These are phyloP conservation scores for Fusarium lateritium DNA, from an alignment of 2,329 filamentous ascomycete species.

Conservation along the genomic window DNA sequence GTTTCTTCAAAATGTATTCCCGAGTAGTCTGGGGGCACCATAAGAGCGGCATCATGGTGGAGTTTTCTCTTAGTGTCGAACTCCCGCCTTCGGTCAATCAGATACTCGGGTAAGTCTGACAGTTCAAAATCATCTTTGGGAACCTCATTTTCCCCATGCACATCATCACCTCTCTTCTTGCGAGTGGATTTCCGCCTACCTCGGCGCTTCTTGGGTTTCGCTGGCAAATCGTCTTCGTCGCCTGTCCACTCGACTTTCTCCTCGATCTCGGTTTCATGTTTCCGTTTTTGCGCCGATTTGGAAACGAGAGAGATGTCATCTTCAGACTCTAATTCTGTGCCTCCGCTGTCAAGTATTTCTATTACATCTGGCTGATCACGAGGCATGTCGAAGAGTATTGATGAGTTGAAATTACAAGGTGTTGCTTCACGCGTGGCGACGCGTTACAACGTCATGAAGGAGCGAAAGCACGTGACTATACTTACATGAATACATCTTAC, in stretches of 20 bases:
- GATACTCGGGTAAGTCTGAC: constrained; percentile 71
- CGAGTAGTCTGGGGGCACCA: constrained; percentile 82
- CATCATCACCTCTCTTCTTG: constrained; percentile 47
- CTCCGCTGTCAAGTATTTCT: constrained; percentile 49
- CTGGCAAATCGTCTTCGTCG: constrained; percentile 73
- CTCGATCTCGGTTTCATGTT: constrained; percentile 54
- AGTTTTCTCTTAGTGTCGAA: constrained; percentile 75
- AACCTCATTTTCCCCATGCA: constrained; percentile 52
- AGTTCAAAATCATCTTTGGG: constrained; percentile 62
- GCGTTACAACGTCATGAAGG: constrained; percentile 17
- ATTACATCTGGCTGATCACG: constrained; percentile 37
- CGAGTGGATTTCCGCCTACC: constrained; percentile 50
- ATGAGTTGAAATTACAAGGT: constrained; percentile 8
- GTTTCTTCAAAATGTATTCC: constrained; percentile 78
- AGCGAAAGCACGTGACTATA: constrained; percentile 47
- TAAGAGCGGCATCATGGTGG: constrained; percentile 78
- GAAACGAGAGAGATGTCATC: constrained; percentile 14
- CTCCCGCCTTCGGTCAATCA: constrained; percentile 75
- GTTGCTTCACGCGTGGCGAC: constrained; percentile 30
- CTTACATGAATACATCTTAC: not conserved
- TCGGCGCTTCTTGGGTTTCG: constrained; percentile 62
- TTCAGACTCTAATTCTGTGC: constrained; percentile 41
- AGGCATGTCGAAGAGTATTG: constrained; percentile 33
- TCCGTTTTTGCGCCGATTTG: constrained; percentile 55
- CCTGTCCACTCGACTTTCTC: constrained; percentile 70